Percentiles rank a stretch among this genome's conserved stretches.
Conservation (phyloP, 164 flowering plant genomes). For the Protea cynaroides region DNA sequence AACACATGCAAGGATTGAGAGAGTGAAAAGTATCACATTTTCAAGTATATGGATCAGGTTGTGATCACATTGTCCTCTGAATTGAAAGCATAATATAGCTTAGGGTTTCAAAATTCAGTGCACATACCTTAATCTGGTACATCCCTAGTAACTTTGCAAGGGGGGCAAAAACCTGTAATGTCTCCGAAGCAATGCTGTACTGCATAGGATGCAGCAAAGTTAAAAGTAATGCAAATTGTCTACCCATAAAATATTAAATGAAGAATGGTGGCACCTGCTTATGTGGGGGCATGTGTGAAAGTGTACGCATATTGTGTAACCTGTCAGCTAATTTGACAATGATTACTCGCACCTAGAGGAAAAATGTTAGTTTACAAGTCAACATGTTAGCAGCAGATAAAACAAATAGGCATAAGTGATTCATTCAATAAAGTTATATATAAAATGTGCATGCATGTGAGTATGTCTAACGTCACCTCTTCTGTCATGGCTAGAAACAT, state of each 20-base stretch:
- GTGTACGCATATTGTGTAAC: constrained; percentile 98
- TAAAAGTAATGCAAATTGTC: constrained; percentile 4
- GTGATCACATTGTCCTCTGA: too few relatives aligned
- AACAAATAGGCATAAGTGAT: background rate
- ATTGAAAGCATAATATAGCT: too few relatives aligned
- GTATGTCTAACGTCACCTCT: constrained; percentile 52
- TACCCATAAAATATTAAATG: constrained; percentile 1
- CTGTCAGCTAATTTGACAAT: constrained; percentile 99
- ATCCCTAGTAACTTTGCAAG: constrained; percentile 92
- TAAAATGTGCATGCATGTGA: too few relatives aligned
- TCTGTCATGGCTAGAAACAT: constrained; percentile 99
- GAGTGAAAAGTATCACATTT: too few relatives aligned
- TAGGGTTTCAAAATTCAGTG: too few relatives aligned
- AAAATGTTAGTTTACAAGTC: background rate
- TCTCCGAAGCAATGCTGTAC: constrained; percentile 91
- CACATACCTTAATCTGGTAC: constrained; percentile 89
- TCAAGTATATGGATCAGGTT: too few relatives aligned
- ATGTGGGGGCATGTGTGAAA: constrained; percentile 92
- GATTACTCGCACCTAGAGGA: constrained; percentile 84
- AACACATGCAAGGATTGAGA: background rate
- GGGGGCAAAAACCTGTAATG: constrained; percentile 97
- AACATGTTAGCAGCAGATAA: background rate
- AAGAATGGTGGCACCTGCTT: constrained; percentile 65
- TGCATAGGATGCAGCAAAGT: constrained; percentile 26
- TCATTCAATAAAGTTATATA: too few relatives aligned